Base-by-base conservation (phyloP, 495 filamentous ascomycete species). In the Jackrogersella minutella region DNA sequence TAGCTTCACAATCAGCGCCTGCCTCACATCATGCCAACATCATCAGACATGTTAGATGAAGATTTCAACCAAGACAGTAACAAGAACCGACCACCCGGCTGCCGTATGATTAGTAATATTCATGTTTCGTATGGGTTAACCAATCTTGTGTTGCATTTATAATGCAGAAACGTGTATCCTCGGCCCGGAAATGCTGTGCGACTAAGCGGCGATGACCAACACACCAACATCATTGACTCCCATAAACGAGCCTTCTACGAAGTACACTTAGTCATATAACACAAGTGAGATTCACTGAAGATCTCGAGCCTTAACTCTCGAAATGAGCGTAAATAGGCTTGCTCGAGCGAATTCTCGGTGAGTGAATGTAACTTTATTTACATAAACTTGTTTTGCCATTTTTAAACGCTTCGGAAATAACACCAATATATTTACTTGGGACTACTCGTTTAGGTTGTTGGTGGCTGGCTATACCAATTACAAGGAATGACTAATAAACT, bases 391-490 rank as follows among this genome's bases (percentile, higher is more conserved):
- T n/a, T n/a, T n/a, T n/a, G n/a, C n/a, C n/a, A n/a, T n/a, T n/a
- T n/a, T n/a, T n/a, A n/a, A n/a, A n/a, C n/a, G n/a, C 52, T 30
- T 52, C 64, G 64, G 64, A 62, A 43, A 68, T 68, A 63, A 64
- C 31, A 46, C 24, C 14, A 8, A 46, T 33, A 21, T 46, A n/a
- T 16, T 39, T 47, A n/a, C 37, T 34, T 14, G 24, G 36, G 26
- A 13, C 28, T 26, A 40, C 34, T 49, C 33, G 39, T 40, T 61
- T 58, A 55, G 49, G 47, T 22, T 14, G n/a, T 30, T 52, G 33
- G 26, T 44, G 17, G 37, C 39, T 47, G 39, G 50, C 41, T 36
- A 39, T 39, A 43, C 43, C 17, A 53, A 24, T 64, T 54, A 24
- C 50, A 52, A 41, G 19, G 11, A 39, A 56, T 46, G 41, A 55